Conservation (phyloP, 2,329 filamentous ascomycete genomes). For the Phoma sp. region DNA sequence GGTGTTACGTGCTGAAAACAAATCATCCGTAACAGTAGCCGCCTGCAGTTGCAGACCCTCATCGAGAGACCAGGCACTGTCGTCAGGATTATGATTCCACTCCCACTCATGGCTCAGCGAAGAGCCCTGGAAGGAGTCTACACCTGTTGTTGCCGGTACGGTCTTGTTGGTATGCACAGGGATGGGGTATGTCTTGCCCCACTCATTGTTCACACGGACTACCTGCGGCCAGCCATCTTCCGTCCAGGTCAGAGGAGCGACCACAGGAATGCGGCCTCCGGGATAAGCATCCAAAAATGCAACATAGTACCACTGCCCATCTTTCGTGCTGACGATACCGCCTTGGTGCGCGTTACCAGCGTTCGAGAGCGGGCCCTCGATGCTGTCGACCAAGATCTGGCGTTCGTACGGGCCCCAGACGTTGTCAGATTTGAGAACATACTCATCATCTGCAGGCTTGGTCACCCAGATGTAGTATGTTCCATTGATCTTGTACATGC, state of each 20-base stretch:
- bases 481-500: constrained; percentile 65
- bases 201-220: constrained; percentile 53
- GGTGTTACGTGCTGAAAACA: constrained; percentile 53
- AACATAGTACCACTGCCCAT: constrained; percentile 65
- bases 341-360: constrained; percentile 62
- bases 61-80: constrained; percentile 52
- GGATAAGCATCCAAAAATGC: constrained; percentile 64
- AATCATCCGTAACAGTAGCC: constrained; percentile 60
- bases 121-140: constrained; percentile 55
- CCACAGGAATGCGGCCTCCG: constrained; percentile 62
- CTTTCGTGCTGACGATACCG: constrained; percentile 59
- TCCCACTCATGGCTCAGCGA: constrained; percentile 59
- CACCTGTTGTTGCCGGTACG: constrained; percentile 46
- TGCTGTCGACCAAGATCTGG: constrained; percentile 53
- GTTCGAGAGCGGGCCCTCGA: constrained; percentile 53
- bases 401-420: constrained; percentile 62
- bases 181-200: constrained; percentile 55
- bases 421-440: constrained; percentile 58
- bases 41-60: constrained; percentile 57
- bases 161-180: constrained; percentile 41
- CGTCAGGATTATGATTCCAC: constrained; percentile 69
- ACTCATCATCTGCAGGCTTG: constrained; percentile 55
- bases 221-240: constrained; percentile 60
- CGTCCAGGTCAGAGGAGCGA: constrained; percentile 62
- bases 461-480: constrained; percentile 63